A percentile compares a stretch with the other conserved stretches of the same genome.
phyloP scores from a whole-genome alignment of 768 basidiomycete genomes.

The Termitomyces sp. region DNA sequence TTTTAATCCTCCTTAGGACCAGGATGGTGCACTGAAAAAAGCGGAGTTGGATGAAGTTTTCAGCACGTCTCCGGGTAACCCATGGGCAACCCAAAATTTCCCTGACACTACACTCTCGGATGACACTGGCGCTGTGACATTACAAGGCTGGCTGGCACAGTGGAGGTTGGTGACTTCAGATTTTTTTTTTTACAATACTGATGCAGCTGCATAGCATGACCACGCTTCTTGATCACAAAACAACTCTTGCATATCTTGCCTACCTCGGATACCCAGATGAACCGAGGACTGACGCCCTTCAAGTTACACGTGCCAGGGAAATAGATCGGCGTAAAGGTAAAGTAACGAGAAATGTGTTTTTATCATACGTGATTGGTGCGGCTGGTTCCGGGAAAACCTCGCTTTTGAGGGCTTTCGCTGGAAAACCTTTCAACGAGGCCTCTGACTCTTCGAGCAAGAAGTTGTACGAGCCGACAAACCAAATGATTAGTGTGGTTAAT shows the following conservation, averaged over 20 bases:
- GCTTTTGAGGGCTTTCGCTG: constrained; percentile 78
- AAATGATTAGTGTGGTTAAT: constrained; percentile 90
- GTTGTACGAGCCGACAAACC: constrained; percentile 83
- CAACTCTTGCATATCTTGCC: constrained; percentile 90
- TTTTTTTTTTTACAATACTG: background rate
- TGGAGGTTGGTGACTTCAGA: constrained; percentile 69
- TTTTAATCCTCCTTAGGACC: constrained; percentile 53
- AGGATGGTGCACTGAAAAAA: constrained; percentile 88
- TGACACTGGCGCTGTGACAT: constrained; percentile 85
- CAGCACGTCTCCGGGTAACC: constrained; percentile 92
- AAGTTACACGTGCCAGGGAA: constrained; percentile 81
- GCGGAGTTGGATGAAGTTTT: constrained; percentile 86
- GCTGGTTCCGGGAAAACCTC: constrained; percentile 96
- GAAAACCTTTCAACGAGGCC: constrained; percentile 66
- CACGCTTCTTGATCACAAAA: constrained; percentile 89
- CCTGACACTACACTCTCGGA: constrained; percentile 87
- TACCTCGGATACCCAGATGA: constrained; percentile 89
- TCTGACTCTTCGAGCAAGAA: constrained; percentile 87
- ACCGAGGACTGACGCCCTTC: constrained; percentile 77
- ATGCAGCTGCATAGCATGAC: constrained; percentile 69
- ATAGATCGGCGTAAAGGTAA: constrained; percentile 84
- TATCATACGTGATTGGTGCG: constrained; percentile 92
- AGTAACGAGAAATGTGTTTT: constrained; percentile 86
- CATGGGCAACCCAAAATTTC: constrained; percentile 92
- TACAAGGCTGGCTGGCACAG: constrained; percentile 97